Evolutionary conservation across 78 protist species (phyloP), one percentile per base, ranked within the genome.

Genomic region (Parvularia atlantis): DNA sequence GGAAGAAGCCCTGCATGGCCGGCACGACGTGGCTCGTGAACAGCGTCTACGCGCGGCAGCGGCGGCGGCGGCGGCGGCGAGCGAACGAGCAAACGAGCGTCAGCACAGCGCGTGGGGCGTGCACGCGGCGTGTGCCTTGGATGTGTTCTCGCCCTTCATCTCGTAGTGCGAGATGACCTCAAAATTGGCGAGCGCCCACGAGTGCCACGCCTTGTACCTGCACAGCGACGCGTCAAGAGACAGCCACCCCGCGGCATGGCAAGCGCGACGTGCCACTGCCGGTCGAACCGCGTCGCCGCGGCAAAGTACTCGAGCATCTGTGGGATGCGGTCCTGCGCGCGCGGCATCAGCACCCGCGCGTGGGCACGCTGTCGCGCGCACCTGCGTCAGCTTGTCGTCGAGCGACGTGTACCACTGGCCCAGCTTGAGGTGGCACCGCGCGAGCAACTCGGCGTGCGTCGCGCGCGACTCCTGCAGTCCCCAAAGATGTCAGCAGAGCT

Each of bases 201-300:
- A 59, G 83, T 92, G 98, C 98, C 98, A 94, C 24, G 95, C 98
- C 57, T 82, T 78, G 84, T 92, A 93, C n/a, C n/a, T n/a, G n/a
- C n/a, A n/a, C n/a, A n/a, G n/a, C n/a, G n/a, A n/a, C n/a, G n/a
- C n/a, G n/a, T n/a, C n/a, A n/a, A n/a, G n/a, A n/a, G n/a, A n/a
- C n/a, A n/a, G n/a, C 92, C 96, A 89, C 30, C 58, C 35, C 26
- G 76, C 77, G 68, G 97, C 93, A n/a, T 43, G 52, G 71, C n/a
- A n/a, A n/a, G n/a, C n/a, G n/a, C n/a, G n/a, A n/a, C n/a, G n/a
- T n/a, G n/a, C n/a, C n/a, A n/a, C n/a, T n/a, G n/a, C n/a, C n/a
- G n/a, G n/a, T n/a, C n/a, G n/a, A n/a, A n/a, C n/a, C n/a, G n/a
- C n/a, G n/a, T n/a, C n/a, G n/a, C n/a, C n/a, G n/a, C n/a, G n/a